These are phyloP conservation scores for Phalaenopsis equestris DNA, from an alignment of 106 monocot genomes.

Conservation along the genomic window DNA sequence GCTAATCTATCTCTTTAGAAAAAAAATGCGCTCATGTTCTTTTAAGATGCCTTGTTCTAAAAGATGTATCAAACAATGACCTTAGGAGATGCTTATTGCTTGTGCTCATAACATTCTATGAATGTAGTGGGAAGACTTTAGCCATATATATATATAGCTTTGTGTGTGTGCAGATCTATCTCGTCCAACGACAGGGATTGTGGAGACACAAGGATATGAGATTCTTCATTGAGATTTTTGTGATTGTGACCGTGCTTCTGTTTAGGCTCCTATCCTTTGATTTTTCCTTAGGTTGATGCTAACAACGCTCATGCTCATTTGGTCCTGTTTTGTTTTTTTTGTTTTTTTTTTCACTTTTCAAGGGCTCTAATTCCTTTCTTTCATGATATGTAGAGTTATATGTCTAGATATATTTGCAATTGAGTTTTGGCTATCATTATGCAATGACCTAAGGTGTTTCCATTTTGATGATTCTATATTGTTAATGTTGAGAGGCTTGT, in stretches of 20 bases:
- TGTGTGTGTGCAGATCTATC: too few relatives aligned
- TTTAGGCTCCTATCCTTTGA: background rate
- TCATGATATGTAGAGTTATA: background rate
- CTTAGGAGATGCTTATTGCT: too few relatives aligned
- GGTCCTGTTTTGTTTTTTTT: background rate
- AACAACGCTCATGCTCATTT: background rate
- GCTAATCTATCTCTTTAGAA: too few relatives aligned
- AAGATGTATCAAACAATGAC: too few relatives aligned
- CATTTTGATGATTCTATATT: background rate
- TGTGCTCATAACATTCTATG: too few relatives aligned
- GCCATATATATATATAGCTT: too few relatives aligned
- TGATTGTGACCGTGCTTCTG: background rate
- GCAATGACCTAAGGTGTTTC: background rate
- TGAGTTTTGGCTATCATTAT: background rate
- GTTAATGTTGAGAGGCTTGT: background rate
- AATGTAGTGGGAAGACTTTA: too few relatives aligned
- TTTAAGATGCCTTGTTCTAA: too few relatives aligned
- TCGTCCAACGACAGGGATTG: background rate
- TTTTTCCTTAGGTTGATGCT: background rate
- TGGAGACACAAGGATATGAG: background rate
- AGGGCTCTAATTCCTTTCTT: background rate
- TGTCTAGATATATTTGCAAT: background rate
- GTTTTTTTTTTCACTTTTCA: background rate
- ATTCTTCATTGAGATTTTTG: background rate
- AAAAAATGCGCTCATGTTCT: too few relatives aligned